Conservation (phyloP, 305 asterid species). For the Solanum chacoense region DNA sequence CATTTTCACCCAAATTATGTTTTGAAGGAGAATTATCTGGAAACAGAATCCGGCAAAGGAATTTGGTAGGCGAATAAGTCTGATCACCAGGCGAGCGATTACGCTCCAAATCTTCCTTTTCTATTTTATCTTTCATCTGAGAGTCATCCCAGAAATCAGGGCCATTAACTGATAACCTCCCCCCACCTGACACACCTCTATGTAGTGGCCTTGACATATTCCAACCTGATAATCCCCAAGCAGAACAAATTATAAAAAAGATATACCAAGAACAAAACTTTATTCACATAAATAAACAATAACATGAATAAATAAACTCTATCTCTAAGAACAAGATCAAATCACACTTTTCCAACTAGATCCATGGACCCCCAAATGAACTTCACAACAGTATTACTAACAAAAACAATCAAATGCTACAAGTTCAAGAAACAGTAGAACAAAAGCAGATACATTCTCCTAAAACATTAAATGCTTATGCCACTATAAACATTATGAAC, state of each 20-base stretch:
- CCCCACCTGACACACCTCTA: constrained; percentile 72
- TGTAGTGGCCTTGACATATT: constrained; percentile 86
- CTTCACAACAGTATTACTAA: background rate
- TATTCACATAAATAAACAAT: constrained; percentile 1
- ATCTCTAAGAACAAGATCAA: constrained; percentile 1
- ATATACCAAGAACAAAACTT: constrained; percentile 5
- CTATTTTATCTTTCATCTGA: constrained; percentile 73
- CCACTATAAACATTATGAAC: background rate
- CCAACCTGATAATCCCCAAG: constrained; percentile 28
- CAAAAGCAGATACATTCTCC: background rate
- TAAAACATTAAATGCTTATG: background rate
- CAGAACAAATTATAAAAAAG: constrained; percentile 9
- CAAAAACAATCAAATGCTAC: background rate
- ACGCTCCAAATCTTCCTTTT: constrained; percentile 65
- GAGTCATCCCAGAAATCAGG: constrained; percentile 64
- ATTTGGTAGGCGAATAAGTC: constrained; percentile 29
- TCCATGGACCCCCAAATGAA: background rate
- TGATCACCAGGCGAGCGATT: constrained; percentile 32
- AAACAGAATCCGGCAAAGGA: constrained; percentile 48
- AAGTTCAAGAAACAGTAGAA: background rate
- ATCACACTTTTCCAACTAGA: background rate
- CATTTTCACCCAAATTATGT: constrained; percentile 44
- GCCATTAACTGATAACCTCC: constrained; percentile 39
- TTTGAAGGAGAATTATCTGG: constrained; percentile 48
- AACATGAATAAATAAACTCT: background rate